Evolutionary conservation across 306 rosid species (phyloP).

Genomic region (Oemleria cerasiformis): DNA sequence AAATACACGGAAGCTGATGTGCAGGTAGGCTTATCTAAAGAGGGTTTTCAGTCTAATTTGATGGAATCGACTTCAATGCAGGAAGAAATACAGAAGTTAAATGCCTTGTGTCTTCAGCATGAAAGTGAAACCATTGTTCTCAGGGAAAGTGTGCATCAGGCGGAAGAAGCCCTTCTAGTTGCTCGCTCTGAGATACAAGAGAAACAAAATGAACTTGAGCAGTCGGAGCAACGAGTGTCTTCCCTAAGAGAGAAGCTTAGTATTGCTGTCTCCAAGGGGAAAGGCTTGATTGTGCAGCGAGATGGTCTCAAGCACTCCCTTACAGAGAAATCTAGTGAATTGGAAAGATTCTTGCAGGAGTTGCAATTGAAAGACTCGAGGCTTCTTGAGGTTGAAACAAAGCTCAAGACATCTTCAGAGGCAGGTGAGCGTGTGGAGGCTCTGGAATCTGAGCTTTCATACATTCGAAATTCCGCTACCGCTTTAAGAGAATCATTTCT

Average conservation of each 20-base stretch:
- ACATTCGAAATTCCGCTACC: constrained; percentile 96
- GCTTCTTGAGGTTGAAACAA: constrained; percentile 76
- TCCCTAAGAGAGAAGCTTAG: constrained; percentile 86
- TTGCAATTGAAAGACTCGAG: constrained; percentile 63
- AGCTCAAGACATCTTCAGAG: constrained; percentile 75
- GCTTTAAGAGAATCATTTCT: constrained; percentile 96
- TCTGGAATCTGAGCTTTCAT: constrained; percentile 94
- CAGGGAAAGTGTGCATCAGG: constrained; percentile 71
- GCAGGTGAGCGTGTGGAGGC: constrained; percentile 96
- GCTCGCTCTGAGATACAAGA: constrained; percentile 51
- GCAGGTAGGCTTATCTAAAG: constrained; percentile 48
- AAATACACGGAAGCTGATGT: constrained; percentile 56
- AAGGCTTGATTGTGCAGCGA: constrained; percentile 89
- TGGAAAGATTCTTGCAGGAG: constrained; percentile 83
- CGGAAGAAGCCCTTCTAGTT: constrained; percentile 56
- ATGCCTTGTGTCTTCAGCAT: constrained; percentile 50
- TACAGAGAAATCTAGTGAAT: constrained; percentile 72
- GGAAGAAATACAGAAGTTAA: constrained; percentile 48
- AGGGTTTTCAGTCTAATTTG: constrained; percentile 46
- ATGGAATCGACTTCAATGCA: constrained; percentile 53
- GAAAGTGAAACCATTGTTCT: constrained; percentile 67
- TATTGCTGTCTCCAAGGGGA: constrained; percentile 96
- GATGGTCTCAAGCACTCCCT: constrained; percentile 83
- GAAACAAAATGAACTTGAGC: constrained; percentile 67
- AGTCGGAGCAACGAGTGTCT: constrained; percentile 79